Base-by-base conservation (phyloP, 2,329 filamentous ascomycete genomes). In the Alternaria sp. region DNA sequence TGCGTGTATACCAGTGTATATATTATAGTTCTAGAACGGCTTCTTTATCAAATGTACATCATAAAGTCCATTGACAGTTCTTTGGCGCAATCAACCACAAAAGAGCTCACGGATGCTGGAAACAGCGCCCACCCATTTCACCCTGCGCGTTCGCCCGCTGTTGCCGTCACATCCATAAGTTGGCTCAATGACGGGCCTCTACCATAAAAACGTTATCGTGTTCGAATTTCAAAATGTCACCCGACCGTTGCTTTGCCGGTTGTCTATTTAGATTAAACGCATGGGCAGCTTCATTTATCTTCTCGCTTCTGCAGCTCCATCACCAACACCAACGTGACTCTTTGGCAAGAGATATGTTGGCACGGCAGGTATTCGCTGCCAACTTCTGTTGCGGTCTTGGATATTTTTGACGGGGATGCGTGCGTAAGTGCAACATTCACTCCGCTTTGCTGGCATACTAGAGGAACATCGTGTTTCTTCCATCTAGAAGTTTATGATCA, bases 251-350 rank as follows among this genome's bases (percentile, higher is more conserved):
- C 14, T 22, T 20, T 45, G 57, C 62, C 55, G 59, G 36, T 66
- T 28, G 20, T 65, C 16, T 62, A 68, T 65, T 65, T 63, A 66
- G 30, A 68, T 68, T 66, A 68, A 51, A 20, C 48, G 58, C 43
- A 52, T 60, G 49, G 9, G 40, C 45, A 36, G 16, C 51, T 27
- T 51, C 60, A 64, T 63, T n/a, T 65, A 60, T 50, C 18, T 22
- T 44, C 46, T 65, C 60, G 62, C 52, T 64, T 63, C 56, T 34
- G 43, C 60, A 48, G 28, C 30, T 45, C 38, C 30, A 38, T 55
- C 45, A 53, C 30, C 16, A 18, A 27, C 38, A 54, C 43, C 20
- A 58, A 22, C n/a, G 20, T 41, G 1, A 11, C n/a, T 10, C 9
- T 3, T 32, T 10, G 9, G 7, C 36, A 27, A 22, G 6, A 18